Base-by-base conservation (phyloP, 2,329 filamentous ascomycete genomes). In the Leptodontidium sp. region DNA sequence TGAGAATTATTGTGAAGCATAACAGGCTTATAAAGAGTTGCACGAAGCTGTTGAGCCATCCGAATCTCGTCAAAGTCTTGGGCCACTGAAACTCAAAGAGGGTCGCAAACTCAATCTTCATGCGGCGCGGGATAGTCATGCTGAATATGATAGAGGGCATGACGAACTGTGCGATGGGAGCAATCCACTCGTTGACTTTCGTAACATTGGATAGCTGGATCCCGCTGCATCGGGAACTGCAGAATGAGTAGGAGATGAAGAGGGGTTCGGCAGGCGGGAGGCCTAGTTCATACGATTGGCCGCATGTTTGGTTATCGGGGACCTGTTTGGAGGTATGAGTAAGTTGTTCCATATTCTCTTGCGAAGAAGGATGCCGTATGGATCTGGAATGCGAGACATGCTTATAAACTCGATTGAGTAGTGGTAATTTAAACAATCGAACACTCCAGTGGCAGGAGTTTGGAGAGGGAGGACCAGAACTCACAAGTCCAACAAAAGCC, bases 141-240 rank as follows among this genome's bases (percentile, higher is more conserved):
- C 78, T 78, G 69, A 81, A 81, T 0, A 79, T 78, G 3, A 81
- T 69, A 17, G 76, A 77, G 0, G 79, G 79, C 40, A 81, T 70
- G 55, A 81, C 78, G 70, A 80, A 81, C 53, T 79, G 76, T 0
- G 79, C 77, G 0, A 80, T 70, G 1, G 78, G 78, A 9, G 77
- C 78, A 47, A 79, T 71, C 78, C 78, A 81, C 65, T 80, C 76
- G 59, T 68, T 72, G 65, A 77, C 75, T 8, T 67, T 70, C 11
- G 58, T 66, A 8, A 70, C 57, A 58, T 74, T 74, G 21, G 78
- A 79, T 8, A 78, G 73, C 67, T 77, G 72, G 73, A 79, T 79
- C 0, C 79, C 79, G 1, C 72, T 71, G 53, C 78, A 80, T 14
- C 70, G 63, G 2, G 55, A 38, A n/a, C 61, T 65, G 70, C 79